Evolutionary conservation across 1,284 basidiomycete species (phyloP), one percentile per base, ranked within the genome.

Genomic region (Ustilago xerochloae): DNA sequence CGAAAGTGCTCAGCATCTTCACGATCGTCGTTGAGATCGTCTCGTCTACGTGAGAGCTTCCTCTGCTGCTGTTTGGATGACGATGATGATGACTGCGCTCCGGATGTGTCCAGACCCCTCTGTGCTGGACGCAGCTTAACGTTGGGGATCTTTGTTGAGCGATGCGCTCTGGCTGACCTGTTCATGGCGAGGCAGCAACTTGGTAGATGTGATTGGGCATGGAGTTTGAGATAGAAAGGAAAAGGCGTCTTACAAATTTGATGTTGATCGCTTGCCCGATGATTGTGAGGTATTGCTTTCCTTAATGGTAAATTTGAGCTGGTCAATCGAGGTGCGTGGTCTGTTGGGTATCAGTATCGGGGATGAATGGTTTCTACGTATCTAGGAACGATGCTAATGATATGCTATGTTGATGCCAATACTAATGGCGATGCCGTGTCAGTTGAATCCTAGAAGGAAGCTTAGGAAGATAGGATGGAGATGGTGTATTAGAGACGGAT

Each of bases 141-240:
- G 45, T 81, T 79, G 46, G 82, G 82, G 36, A 83, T 77, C 68
- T 83, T 83, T 36, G 80, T 81, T 54, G 80, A 81, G 35, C 80
- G 78, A 43, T 80, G 78, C 41, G 73, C 65, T 29, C 68, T 56
- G 6, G 73, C 72, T 65, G 62, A 67, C 49, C 78, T 72, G 49
- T 80, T 75, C 63, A 76, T 79, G 61, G 33, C 55, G 69, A 47
- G 58, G 54, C 45, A 50, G 62, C 38, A 39, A 45, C 5, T 8
- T 4, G 3, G 15, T 10, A 3, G 51, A 32, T 18, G 24, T 24
- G 8, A 15, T 7, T 28, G 22, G 2, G 50, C 58, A 65, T 64
- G 39, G 24, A n/a, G 33, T 13, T 16, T 2, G 9, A 10, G 32
- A 18, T 5, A 32, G 47, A 18, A 22, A 36, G 29, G 10, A 39